phyloP scores from a whole-genome alignment of 176 grass and related monocot genomes.

The Oryza meridionalis region DNA sequence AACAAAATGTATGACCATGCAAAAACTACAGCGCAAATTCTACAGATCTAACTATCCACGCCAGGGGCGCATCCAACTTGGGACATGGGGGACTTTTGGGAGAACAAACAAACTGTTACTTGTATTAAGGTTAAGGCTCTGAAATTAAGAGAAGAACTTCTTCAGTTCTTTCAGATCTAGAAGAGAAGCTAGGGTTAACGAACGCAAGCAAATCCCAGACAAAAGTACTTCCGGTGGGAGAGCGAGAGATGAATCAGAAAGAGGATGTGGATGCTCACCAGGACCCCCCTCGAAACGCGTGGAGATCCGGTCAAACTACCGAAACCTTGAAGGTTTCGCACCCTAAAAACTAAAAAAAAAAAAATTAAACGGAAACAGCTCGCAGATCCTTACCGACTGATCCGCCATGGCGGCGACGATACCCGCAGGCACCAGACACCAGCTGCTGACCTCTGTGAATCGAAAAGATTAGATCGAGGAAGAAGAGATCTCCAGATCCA shows the following conservation, averaged over 20 bases:
- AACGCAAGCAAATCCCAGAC: too few relatives aligned
- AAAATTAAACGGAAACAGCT: neutral
- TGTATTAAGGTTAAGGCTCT: too few relatives aligned
- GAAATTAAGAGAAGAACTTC: too few relatives aligned
- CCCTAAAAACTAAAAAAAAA: too few relatives aligned
- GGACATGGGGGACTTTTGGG: too few relatives aligned
- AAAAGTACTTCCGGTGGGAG: too few relatives aligned
- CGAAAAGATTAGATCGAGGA: slow-evolving; percentile 2
- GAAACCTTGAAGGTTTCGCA: neutral
- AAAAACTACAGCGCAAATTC: neutral
- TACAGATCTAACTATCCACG: slow-evolving; percentile 20
- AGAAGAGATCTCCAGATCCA: neutral
- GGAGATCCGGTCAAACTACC: neutral
- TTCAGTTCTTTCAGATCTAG: too few relatives aligned
- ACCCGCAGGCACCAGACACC: slow-evolving; percentile 12
- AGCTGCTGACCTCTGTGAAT: neutral
- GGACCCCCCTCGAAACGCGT: neutral
- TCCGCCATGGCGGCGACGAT: slow-evolving; percentile 42
- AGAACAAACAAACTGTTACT: too few relatives aligned
- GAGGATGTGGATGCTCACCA: too few relatives aligned
- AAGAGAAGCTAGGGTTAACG: too few relatives aligned
- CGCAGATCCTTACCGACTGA: slow-evolving; percentile 44
- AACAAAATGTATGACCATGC: neutral
- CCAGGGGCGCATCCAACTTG: too few relatives aligned
- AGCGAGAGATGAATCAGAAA: too few relatives aligned